Base-by-base conservation (phyloP, 2,329 filamentous ascomycete species). In the Exophiala calicioides region DNA sequence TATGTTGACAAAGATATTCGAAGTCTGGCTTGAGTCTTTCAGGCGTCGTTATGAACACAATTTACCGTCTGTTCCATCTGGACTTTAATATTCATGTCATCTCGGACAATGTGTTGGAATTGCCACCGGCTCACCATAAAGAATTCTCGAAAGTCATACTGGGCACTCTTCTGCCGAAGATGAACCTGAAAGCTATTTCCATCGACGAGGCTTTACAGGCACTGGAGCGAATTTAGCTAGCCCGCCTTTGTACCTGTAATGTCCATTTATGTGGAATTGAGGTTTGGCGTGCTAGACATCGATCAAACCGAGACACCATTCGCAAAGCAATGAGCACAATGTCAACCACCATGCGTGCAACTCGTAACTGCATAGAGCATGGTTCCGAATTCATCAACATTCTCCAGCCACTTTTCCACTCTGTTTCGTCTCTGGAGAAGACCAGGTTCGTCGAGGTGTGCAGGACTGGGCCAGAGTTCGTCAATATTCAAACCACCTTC, bases 301-400 rank as follows among this genome's bases (percentile, higher is more conserved):
- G n/a, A n/a, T n/a, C n/a, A n/a, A n/a, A n/a, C n/a, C n/a, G n/a
- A n/a, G n/a, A n/a, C n/a, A n/a, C n/a, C n/a, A n/a, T n/a, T n/a
- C n/a, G n/a, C n/a, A n/a, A n/a, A n/a, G n/a, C n/a, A n/a, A n/a
- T n/a, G n/a, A n/a, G n/a, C n/a, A n/a, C n/a, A n/a, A n/a, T n/a
- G 8, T 32, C 30, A 32, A 16, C 30, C 30, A 16, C 37, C 68
- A 55, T 78, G 71, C 0, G 72, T 77, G 37, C 66, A 71, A 32
- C 66, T 68, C 0, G 71, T 73, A 0, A 77, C 71, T 0, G 73
- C 66, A 52, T 75, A 79, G 1, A 80, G 38, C 72, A 78, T 75
- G 15, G 68, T 77, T 1, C 77, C 77, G 58, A 73, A 80, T 37
- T 77, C 76, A 55, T 81, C 78, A 1, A 77, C 60, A 12, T 61